Evolutionary conservation across 495 filamentous ascomycete genomes (phyloP).

Genomic region (Penicillium tannophilum): DNA sequence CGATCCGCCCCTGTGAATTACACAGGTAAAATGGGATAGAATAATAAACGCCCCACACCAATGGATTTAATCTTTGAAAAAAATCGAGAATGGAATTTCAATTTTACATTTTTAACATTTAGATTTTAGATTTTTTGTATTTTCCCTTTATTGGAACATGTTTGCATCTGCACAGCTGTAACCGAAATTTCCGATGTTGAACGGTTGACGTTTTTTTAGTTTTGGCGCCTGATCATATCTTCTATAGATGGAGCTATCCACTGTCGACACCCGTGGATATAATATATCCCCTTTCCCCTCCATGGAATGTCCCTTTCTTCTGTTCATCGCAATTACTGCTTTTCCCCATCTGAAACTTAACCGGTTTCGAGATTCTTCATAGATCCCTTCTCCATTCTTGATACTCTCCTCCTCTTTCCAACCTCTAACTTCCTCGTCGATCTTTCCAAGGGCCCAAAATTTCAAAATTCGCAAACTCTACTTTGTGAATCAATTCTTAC

Average conservation of each 20-base stretch:
- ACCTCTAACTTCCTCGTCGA: conserved; percentile 2
- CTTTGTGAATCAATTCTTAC: background rate
- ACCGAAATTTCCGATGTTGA: conserved; percentile 43
- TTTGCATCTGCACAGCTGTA: conserved; percentile 50
- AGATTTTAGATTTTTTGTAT: background rate
- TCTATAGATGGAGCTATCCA: conserved; percentile 42
- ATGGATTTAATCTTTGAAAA: conserved; percentile 14
- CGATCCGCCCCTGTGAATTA: conserved; percentile 33
- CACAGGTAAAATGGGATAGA: conserved; percentile 11
- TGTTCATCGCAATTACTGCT: conserved; percentile 21
- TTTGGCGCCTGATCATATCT: conserved; percentile 47
- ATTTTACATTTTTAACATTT: background rate
- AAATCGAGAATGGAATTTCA: conserved; percentile 13
- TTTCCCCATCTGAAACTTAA: conserved; percentile 4
- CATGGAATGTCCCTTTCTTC: conserved; percentile 25
- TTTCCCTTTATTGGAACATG: conserved; percentile 32
- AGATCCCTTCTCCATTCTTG: conserved; percentile 32
- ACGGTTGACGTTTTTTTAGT: conserved; percentile 40
- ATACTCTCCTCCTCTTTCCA: conserved; percentile 7
- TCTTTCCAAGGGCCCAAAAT: background rate
- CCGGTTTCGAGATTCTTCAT: conserved; percentile 26
- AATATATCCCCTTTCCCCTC: conserved; percentile 41
- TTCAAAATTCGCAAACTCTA: background rate
- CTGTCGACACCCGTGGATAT: conserved; percentile 33
- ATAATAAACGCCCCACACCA: conserved; percentile 16